Conservation (phyloP, 345 rosid genomes). For the Gynandropsis gynandra region DNA sequence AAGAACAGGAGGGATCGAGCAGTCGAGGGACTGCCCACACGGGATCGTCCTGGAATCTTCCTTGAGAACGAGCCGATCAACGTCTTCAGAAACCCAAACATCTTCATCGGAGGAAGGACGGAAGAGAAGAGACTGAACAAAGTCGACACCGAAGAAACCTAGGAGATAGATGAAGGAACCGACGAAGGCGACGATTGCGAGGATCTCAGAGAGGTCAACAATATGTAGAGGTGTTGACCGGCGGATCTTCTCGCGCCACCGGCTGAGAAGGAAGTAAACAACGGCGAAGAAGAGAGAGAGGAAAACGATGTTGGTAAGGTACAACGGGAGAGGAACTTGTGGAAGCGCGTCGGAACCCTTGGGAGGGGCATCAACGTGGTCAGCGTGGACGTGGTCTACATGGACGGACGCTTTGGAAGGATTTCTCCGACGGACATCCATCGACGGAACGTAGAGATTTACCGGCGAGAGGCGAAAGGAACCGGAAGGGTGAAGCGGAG, state of each 20-base stretch:
- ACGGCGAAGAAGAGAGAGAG: slow-evolving; percentile 43
- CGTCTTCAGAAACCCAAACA: slow-evolving; percentile 39
- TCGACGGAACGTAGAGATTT: slow-evolving; percentile 4
- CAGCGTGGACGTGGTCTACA: not conserved
- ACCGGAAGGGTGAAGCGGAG: not conserved
- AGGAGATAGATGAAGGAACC: slow-evolving; percentile 31
- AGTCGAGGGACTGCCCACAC: slow-evolving; percentile 46
- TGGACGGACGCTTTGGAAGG: not conserved
- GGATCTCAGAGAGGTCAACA: slow-evolving; percentile 34
- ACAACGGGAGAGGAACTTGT: slow-evolving; percentile 38
- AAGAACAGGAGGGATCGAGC: slow-evolving; percentile 9
- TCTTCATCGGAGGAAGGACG: slow-evolving; percentile 33
- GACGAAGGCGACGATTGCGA: slow-evolving; percentile 27
- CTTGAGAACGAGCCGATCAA: slow-evolving; percentile 21
- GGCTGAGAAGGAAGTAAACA: slow-evolving; percentile 44
- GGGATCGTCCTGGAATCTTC: slow-evolving; percentile 36
- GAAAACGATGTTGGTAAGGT: slow-evolving; percentile 39
- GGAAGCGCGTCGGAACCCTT: slow-evolving; percentile 41
- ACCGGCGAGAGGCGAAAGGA: not conserved
- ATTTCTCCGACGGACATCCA: slow-evolving; percentile 26
- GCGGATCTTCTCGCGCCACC: slow-evolving; percentile 46
- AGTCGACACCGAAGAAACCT: slow-evolving; percentile 30
- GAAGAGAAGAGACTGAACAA: slow-evolving; percentile 22
- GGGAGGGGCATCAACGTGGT: slow-evolving; percentile 4
- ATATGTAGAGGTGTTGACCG: slow-evolving; percentile 31